Conservation (phyloP, 2,329 filamentous ascomycete species). For the Rutstroemia sp. region DNA sequence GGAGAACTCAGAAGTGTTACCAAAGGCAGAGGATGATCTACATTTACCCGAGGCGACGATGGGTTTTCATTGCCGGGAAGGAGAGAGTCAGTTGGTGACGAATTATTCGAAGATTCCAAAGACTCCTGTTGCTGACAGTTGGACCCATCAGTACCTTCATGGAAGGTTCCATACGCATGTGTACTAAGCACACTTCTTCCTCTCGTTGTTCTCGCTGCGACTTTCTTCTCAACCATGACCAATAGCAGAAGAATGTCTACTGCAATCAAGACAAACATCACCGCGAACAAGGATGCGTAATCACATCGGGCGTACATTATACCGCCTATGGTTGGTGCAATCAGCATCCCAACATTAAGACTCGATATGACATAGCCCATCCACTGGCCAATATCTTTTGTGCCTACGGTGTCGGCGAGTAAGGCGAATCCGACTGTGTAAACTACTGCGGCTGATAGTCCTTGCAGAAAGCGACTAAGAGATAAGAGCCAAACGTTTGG, state of each 20-base stretch:
- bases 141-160: not conserved
- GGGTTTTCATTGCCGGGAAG: too few relatives aligned
- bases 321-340: constrained; percentile 36
- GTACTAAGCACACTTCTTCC: not conserved
- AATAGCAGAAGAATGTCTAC: constrained; percentile 47
- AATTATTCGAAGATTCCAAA: not conserved
- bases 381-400: constrained; percentile 48
- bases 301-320: constrained; percentile 33
- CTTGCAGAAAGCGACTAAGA: constrained; percentile 10
- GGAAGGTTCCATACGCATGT: not conserved
- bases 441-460: constrained; percentile 54
- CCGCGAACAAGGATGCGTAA: constrained; percentile 51
- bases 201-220: constrained; percentile 37
- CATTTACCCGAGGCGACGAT: too few relatives aligned
- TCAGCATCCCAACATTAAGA: constrained; percentile 47
- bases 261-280: constrained; percentile 46
- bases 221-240: constrained; percentile 48
- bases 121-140: not conserved
- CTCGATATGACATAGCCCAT: constrained; percentile 55
- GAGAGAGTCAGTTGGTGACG: too few relatives aligned
- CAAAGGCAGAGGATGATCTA: too few relatives aligned
- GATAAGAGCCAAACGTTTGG: not conserved
- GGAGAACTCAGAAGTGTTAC: constrained; percentile 33
- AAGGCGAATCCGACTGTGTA: constrained; percentile 67
- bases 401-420: constrained; percentile 61